Percentiles rank a stretch among this genome's conserved stretches.
phyloP scores from a whole-genome alignment of 495 filamentous ascomycete species.

The Pseudotulostoma volvatum region DNA sequence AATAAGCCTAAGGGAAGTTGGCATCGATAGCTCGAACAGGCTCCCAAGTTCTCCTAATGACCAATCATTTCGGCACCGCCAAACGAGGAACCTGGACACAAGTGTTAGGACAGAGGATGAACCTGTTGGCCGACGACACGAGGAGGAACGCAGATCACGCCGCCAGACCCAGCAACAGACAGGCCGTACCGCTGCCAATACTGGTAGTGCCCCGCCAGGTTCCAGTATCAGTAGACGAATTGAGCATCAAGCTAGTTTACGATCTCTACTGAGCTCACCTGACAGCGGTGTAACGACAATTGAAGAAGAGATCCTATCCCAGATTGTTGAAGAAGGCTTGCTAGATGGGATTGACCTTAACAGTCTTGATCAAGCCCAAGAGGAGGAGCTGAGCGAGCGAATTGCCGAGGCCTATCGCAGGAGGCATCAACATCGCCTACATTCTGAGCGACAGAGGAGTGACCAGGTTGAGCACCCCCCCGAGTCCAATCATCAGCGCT shows the following conservation, averaged over 20 bases:
- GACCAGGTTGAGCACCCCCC: slow-evolving; percentile 13
- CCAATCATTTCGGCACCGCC: slow-evolving; percentile 13
- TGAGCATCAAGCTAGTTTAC: slow-evolving; percentile 71
- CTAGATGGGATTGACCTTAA: slow-evolving; percentile 74
- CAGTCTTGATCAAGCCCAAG: slow-evolving; percentile 56
- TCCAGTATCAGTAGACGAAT: slow-evolving; percentile 34
- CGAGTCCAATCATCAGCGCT: slow-evolving; percentile 12
- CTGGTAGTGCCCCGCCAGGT: slow-evolving; percentile 10
- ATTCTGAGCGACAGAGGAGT: slow-evolving; percentile 13
- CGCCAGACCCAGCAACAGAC: slow-evolving; percentile 9
- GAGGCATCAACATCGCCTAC: slow-evolving; percentile 37
- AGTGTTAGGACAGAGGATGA: slow-evolving; percentile 22
- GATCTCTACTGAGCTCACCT: slow-evolving; percentile 62
- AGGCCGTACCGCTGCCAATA: not conserved
- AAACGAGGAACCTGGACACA: slow-evolving; percentile 15
- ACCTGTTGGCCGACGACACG: slow-evolving; percentile 25
- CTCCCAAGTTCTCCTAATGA: slow-evolving; percentile 13
- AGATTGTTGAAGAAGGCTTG: slow-evolving; percentile 77
- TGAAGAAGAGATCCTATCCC: slow-evolving; percentile 74
- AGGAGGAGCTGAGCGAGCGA: slow-evolving; percentile 74
- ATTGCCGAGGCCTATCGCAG: slow-evolving; percentile 76
- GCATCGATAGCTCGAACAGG: slow-evolving; percentile 22
- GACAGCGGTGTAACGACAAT: slow-evolving; percentile 58
- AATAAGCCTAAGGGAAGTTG: slow-evolving; percentile 53
- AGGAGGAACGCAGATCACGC: slow-evolving; percentile 26